Conservation (phyloP, 352 stramenopile genomes). For the Globisporangium parvum region DNA sequence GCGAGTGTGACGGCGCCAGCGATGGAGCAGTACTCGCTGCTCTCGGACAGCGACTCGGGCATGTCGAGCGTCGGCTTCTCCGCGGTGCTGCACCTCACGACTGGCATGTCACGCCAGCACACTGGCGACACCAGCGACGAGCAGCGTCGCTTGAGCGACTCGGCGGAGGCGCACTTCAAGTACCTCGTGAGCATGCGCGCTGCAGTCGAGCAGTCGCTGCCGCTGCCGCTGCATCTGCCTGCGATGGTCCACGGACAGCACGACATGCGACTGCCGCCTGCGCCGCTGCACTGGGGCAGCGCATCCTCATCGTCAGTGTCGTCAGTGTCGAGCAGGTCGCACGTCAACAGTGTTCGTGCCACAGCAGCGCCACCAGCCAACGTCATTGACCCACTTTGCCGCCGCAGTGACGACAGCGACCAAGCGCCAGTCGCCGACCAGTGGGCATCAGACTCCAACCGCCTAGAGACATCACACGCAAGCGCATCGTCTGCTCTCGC, state of each 20-base stretch:
- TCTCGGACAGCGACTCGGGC: slow-evolving; percentile 26
- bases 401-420: too few relatives aligned
- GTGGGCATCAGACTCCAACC: too few relatives aligned
- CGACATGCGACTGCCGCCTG: slow-evolving; percentile 35
- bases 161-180: slow-evolving; percentile 35
- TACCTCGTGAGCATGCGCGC: slow-evolving; percentile 48
- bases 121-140: neutral
- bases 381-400: too few relatives aligned
- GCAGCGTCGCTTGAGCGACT: slow-evolving; percentile 26
- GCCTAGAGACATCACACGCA: neutral
- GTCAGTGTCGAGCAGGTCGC: slow-evolving; percentile 2
- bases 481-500: neutral
- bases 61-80: slow-evolving; percentile 46
- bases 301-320: slow-evolving; percentile 20
- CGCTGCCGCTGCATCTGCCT: slow-evolving; percentile 38
- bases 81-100: slow-evolving; percentile 32
- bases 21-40: slow-evolving; percentile 12
- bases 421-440: neutral
- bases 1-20: neutral
- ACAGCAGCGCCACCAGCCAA: too few relatives aligned
- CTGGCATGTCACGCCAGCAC: slow-evolving; percentile 17
- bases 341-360: neutral
- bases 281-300: slow-evolving; percentile 22
- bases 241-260: slow-evolving; percentile 21
- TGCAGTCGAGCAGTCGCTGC: slow-evolving; percentile 28